Base-by-base conservation (phyloP, 2,329 filamentous ascomycete species). In the Aspergillus ochraceus region DNA sequence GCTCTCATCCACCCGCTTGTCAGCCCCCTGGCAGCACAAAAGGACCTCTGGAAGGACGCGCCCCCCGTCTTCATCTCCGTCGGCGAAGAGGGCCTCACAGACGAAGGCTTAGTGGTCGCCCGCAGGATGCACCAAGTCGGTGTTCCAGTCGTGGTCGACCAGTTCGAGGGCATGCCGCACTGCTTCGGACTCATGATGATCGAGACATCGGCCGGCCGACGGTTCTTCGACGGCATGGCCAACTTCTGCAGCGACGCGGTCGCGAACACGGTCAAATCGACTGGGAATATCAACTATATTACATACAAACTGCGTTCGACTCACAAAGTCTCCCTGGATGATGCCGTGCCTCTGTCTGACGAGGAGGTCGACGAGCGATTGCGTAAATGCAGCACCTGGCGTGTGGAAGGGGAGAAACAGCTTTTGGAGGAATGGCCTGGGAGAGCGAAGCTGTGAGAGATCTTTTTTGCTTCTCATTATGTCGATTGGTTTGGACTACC, bases 161-260 rank as follows among this genome's bases (percentile, higher is more conserved):
- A 75, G 51, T 79, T 76, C 52, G 79, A 81, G 59, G 78, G 78
- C 10, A 79, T 79, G 75, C 79, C 79, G 10, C 79, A 81, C 60
- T 79, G 77, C 53, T 79, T 91, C 70, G 85, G 83, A 0, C 68
- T 86, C 63, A 63, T 90, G 1, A 75, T 91, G 57, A 74, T 80
- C 1, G 74, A 76, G 4, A 71, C 81, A 2, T 70, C 78, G 1
- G 80, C 76, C 30, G 76, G 82, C 2, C 76, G 70, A 64, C 79
- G 82, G 52, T 89, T 86, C 66, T 82, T 86, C 59, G 72, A 80
- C 14, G 76, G 78, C 3, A 86, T 86, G 83, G 76, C 83, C 0
- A 74, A 71, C 2, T 92, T 91, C 57, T 76, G 74, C 53, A 68
- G 66, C 0, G 70, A 75, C 61, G 75, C 71, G 5, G 71, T 68